These are phyloP conservation scores for Fomitopsis pinicola DNA, from an alignment of 1,284 basidiomycete species.

Conservation along the genomic window DNA sequence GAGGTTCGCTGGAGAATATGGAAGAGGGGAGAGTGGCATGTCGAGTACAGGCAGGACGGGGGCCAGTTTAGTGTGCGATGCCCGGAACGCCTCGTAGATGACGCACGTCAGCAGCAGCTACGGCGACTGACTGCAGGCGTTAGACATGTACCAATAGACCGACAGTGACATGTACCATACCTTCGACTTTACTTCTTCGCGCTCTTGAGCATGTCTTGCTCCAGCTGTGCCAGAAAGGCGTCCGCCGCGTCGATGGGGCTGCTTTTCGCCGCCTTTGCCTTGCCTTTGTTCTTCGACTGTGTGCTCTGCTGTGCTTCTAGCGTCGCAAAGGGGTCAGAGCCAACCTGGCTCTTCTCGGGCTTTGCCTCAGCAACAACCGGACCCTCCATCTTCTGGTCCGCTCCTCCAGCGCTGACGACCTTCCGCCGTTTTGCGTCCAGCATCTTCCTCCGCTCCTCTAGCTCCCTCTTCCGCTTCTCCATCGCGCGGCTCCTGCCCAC, in stretches of 20 bases:
- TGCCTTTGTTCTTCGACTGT: slow-evolving; percentile 24
- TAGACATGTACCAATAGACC: neutral
- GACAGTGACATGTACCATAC: neutral
- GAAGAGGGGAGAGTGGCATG: slow-evolving; percentile 34
- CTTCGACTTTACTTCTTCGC: neutral
- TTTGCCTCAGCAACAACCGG: neutral
- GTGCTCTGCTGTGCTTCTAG: slow-evolving; percentile 33
- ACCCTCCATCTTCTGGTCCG: neutral
- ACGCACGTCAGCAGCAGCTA: slow-evolving; percentile 19
- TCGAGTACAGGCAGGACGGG: slow-evolving; percentile 39
- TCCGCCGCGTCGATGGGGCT: slow-evolving; percentile 43
- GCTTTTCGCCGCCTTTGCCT: slow-evolving; percentile 16
- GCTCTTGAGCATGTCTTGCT: slow-evolving; percentile 33
- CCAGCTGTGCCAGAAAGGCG: slow-evolving; percentile 58
- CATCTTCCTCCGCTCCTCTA: slow-evolving; percentile 72
- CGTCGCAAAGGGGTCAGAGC: slow-evolving; percentile 44
- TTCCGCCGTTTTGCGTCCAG: slow-evolving; percentile 82
- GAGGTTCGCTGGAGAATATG: slow-evolving; percentile 28
- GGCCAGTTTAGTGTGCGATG: slow-evolving; percentile 44
- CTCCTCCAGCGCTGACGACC: slow-evolving; percentile 28
- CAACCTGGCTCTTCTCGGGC: neutral
- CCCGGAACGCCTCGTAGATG: slow-evolving; percentile 43
- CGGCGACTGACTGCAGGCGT: neutral
- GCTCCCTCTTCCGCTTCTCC: slow-evolving; percentile 75
- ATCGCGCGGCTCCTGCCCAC: slow-evolving; percentile 52